phyloP scores from a whole-genome alignment of 495 filamentous ascomycete genomes.

The Neurospora tetraspora region DNA sequence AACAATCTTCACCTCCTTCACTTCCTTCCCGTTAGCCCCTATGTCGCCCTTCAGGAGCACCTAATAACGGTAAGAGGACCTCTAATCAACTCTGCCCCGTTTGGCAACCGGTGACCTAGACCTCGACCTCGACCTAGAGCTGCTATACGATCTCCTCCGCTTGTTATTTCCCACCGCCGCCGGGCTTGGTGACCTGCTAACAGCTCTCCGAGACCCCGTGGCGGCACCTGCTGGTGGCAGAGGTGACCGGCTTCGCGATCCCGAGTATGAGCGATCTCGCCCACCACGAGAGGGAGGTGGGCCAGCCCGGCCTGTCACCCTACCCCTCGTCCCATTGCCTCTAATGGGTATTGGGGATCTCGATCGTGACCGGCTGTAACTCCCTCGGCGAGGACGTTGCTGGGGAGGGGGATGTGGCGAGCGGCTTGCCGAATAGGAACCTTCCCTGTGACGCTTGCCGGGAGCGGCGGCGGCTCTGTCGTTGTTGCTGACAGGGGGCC shows the following conservation, averaged over 20 bases:
- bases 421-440: constrained; percentile 11
- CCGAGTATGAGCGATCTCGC: neutral
- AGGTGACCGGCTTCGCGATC: constrained; percentile 9
- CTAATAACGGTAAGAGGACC: neutral
- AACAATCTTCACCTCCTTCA: neutral
- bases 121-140: constrained; percentile 7
- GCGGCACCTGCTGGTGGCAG: neutral
- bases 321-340: neutral
- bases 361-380: constrained; percentile 5
- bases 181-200: constrained; percentile 10
- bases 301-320: neutral
- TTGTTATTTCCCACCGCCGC: constrained; percentile 9
- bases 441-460: constrained; percentile 9
- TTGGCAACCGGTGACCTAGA: constrained; percentile 5
- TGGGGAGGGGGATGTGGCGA: constrained; percentile 4
- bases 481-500: neutral
- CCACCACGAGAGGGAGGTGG: neutral
- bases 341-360: neutral
- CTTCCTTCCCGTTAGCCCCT: neutral
- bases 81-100: constrained; percentile 3
- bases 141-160: constrained; percentile 20
- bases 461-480: neutral
- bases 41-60: neutral
- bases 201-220: constrained; percentile 6
- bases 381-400: constrained; percentile 5